Evolutionary conservation across 2,329 filamentous ascomycete species (phyloP), one percentile per base, ranked within the genome.

Genomic region (Paecilomyces dactylethromorphus): DNA sequence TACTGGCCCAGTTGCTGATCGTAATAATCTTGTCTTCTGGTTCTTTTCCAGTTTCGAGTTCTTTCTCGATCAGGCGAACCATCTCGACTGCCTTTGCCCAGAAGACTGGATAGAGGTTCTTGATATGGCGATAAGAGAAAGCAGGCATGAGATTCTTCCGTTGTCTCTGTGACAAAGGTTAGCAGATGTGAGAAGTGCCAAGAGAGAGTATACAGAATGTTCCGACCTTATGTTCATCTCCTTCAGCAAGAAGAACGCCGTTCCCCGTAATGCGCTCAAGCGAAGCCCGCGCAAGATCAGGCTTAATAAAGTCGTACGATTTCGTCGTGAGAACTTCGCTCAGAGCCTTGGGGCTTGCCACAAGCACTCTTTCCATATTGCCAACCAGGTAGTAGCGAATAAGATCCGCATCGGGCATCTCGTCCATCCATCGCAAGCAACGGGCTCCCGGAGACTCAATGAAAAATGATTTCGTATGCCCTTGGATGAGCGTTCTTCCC

Each of bases 41-140:
- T 59, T 62, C 24, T 62, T 68, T 58, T 71, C 78, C 65, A 66
- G 74, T 59, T 60, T 66, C 61, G 65, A 80, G 63, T 61, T 70
- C 80, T 69, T 63, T 73, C 68, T 65, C 76, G 58, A 96, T 87
- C 55, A 82, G 81, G 21, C 82, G 74, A 5, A 87, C 85, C 65
- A 87, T 83, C 69, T 93, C 87, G 7, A 82, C 74, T 0, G 87
- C 83, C 74, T 95, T 96, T 21, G 76, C 67, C 91, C 91, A 96
- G 73, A 97, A 96, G 5, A 89, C 77, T 0, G 91, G 88, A 66
- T 95, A 94, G 13, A 96, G 77, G 60, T 93, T 84, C 70, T 94
- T 95, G 71, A 96, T 80, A 67, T 95, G 90, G 22, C 91, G 84
- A 69, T 91, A 95, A n/a, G 86, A 82, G 72, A 96, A 96, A 1